phyloP scores from a whole-genome alignment of 2,329 filamentous ascomycete species.

The Pestalotiopsis sp. region DNA sequence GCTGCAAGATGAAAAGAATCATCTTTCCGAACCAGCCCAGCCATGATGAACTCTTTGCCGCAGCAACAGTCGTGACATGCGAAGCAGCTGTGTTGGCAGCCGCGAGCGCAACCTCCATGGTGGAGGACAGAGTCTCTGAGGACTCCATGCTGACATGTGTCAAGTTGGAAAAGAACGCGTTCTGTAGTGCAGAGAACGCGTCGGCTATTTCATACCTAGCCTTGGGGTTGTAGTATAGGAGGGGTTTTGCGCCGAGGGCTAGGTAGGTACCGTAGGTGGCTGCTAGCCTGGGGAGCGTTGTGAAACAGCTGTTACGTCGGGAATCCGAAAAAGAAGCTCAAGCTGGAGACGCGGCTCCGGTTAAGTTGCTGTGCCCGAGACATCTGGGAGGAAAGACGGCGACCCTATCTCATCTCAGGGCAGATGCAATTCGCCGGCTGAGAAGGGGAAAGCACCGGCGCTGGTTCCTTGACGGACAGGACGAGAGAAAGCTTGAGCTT shows the following conservation, averaged over 20 bases:
- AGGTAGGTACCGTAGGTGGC: not conserved
- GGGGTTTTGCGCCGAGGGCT: not conserved
- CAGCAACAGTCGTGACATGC: conserved; percentile 25
- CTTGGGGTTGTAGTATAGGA: not conserved
- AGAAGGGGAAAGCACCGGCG: not conserved
- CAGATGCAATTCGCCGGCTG: not conserved
- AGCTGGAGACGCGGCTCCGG: conserved; percentile 10
- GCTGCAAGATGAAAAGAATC: conserved; percentile 56
- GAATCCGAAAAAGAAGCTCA: not conserved
- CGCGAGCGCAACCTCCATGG: conserved; percentile 26
- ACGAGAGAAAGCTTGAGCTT: not conserved
- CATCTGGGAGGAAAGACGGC: not conserved
- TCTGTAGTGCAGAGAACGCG: not conserved
- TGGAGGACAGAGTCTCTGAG: conserved; percentile 26
- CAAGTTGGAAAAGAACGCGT: not conserved
- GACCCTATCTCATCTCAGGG: not conserved
- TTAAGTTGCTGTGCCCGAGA: conserved; percentile 6
- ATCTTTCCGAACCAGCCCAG: conserved; percentile 59
- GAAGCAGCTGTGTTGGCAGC: conserved; percentile 26
- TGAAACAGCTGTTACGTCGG: not conserved
- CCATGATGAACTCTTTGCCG: conserved; percentile 49
- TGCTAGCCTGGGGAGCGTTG: not conserved
- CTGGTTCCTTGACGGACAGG: not conserved
- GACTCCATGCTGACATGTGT: conserved; percentile 18
- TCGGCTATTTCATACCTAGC: not conserved